These are phyloP conservation scores for Davidsoniella virescens DNA, from an alignment of 2,329 filamentous ascomycete species.

Conservation along the genomic window DNA sequence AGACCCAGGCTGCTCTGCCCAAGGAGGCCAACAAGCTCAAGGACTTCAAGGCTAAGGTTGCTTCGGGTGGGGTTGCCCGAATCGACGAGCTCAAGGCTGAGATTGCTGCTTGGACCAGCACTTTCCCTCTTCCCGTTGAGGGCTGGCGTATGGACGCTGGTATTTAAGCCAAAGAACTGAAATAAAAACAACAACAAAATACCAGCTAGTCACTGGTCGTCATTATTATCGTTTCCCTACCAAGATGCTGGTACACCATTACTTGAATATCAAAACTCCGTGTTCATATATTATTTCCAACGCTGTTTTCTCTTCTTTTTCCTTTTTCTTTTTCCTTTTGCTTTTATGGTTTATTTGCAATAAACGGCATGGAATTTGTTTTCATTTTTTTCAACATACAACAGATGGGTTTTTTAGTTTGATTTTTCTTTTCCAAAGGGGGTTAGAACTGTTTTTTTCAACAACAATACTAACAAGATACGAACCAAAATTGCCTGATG, in stretches of 20 bases:
- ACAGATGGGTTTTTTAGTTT: slow-evolving; percentile 7
- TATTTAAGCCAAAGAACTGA: slow-evolving; percentile 26
- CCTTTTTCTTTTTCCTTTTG: slow-evolving; percentile 1
- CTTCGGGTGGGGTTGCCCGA: slow-evolving; percentile 58
- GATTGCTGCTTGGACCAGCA: slow-evolving; percentile 70
- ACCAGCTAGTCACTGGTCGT: background rate
- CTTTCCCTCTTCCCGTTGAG: slow-evolving; percentile 84
- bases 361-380: no score
- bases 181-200: no score
- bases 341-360: background rate
- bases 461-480: no score
- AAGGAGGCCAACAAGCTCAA: slow-evolving; percentile 99
- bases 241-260: background rate
- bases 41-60: slow-evolving; percentile 94
- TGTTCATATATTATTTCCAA: background rate
- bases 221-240: background rate
- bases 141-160: slow-evolving; percentile 48
- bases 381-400: slow-evolving; percentile 10
- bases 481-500: no score
- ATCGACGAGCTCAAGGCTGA: slow-evolving; percentile 79
- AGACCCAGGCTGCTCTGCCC: slow-evolving; percentile 67
- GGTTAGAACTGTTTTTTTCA: no score
- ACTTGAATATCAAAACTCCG: background rate
- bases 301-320: slow-evolving; percentile 4
- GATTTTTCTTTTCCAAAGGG: no score